A percentile compares a stretch with the other conserved stretches of the same genome.
Evolutionary conservation across 2,329 filamentous ascomycete species (phyloP).

Genomic region (Fusarium pininemorale): DNA sequence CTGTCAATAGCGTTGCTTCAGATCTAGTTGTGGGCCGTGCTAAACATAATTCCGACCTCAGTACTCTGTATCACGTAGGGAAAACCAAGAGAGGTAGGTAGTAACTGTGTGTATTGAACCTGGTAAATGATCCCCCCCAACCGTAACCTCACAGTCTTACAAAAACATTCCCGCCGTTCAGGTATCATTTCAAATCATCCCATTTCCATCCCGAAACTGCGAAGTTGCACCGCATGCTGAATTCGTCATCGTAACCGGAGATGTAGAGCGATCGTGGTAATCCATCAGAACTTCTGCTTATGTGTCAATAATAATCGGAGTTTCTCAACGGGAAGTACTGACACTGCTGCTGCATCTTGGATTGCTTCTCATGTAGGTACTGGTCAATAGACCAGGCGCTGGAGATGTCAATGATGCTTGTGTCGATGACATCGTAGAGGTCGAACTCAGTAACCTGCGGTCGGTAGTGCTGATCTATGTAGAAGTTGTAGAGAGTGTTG

Average conservation of each 20-base stretch:
- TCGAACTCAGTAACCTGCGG: too few species aligned
- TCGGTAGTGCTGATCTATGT: too few species aligned
- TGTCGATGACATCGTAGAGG: too few species aligned
- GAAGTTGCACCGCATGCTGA: not conserved
- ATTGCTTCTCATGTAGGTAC: too few species aligned
- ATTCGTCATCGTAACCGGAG: not conserved
- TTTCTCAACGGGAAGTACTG: not conserved
- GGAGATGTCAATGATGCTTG: too few species aligned
- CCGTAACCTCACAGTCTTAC: not conserved
- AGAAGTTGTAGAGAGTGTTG: too few species aligned
- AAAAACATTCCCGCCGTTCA: not conserved
- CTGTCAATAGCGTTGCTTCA: not conserved
- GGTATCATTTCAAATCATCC: not conserved
- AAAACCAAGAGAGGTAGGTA: not conserved
- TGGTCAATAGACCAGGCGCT: too few species aligned
- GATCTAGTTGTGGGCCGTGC: not conserved
- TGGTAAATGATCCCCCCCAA: not conserved
- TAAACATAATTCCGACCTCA: slow-evolving; percentile 21
- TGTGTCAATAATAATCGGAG: not conserved
- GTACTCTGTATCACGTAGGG: not conserved
- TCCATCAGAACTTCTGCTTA: not conserved
- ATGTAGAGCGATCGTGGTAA: not conserved
- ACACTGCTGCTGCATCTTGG: too few species aligned
- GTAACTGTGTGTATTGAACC: not conserved
- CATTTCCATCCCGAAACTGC: not conserved